Conservation (phyloP, 2,329 filamentous ascomycete species). For the Aspergillus brunneoviolaceus region DNA sequence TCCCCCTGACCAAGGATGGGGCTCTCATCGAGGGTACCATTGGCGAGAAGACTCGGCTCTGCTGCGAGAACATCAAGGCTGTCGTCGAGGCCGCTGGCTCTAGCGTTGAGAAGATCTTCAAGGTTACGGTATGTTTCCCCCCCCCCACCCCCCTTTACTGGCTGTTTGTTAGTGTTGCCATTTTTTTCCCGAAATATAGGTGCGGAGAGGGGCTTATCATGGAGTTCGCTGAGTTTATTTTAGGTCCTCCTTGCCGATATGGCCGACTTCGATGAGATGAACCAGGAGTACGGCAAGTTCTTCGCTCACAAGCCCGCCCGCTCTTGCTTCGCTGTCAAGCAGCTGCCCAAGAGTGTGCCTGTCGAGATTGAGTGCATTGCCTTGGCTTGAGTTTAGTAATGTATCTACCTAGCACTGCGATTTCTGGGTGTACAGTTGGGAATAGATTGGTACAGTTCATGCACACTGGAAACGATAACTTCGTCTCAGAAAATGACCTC, state of each 20-base stretch:
- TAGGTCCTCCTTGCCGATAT: conserved; percentile 87
- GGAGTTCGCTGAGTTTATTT: background rate
- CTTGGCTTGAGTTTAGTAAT: conserved; percentile 40
- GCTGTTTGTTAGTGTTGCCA: background rate
- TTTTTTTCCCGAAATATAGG: background rate
- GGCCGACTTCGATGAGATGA: conserved; percentile 81
- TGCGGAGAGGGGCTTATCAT: no score
- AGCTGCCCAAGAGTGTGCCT: conserved; percentile 63
- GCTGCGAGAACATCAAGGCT: conserved; percentile 77
- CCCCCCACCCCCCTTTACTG: conserved; percentile 13
- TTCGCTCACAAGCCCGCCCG: conserved; percentile 65
- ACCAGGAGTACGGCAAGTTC: conserved; percentile 69
- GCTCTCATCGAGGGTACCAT: conserved; percentile 64
- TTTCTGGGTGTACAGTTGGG: background rate
- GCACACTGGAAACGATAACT: background rate
- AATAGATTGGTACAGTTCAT: background rate
- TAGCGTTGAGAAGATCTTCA: conserved; percentile 76
- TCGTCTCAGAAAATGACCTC: background rate
- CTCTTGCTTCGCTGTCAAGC: conserved; percentile 62
- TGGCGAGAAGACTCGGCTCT: conserved; percentile 67
- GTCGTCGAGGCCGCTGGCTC: conserved; percentile 82
- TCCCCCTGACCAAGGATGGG: conserved; percentile 66
- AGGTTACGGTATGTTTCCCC: conserved; percentile 62
- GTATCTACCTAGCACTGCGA: background rate
- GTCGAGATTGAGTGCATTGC: conserved; percentile 68